Evolutionary conservation across 2,329 filamentous ascomycete genomes (phyloP), one percentile per base, ranked within the genome.

Genomic region (Xylariaceae sp.): DNA sequence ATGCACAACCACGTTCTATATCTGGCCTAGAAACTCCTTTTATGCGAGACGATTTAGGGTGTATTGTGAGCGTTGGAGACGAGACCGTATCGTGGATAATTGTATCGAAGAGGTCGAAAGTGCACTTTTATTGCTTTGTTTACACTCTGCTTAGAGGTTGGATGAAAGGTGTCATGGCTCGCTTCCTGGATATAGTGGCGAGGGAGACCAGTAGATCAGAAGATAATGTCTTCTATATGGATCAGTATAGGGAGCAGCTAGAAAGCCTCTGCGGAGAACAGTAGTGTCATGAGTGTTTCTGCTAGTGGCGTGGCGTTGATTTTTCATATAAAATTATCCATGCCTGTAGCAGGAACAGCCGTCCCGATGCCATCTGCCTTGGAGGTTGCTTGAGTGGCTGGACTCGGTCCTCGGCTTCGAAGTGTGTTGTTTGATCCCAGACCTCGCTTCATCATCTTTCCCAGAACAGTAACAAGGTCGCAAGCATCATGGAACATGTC

Each of bases 401-500:
- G 59, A 49, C 56, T 61, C 14, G 53, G 58, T 19, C 54, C 54
- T 34, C 59, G 39, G 21, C 48, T 58, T 24, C 46, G 49, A n/a
- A 55, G 44, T 4, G 62, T 34, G 23, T 59, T 53, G 21, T 41
- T 56, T 2, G 75, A 73, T 4, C 74, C 77, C 3, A 86, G 71
- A 1, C 89, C 89, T 46, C 92, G 84, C 75, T 90, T 93, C 83
- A 93, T 91, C 87, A 97, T 95, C 69, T 88, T 91, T 6, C 91
- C 92, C 1, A 98, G 75, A 0, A 95, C 87, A 1, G 90, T 89
- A 7, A 98, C 93, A 11, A 97, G 82, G 68, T 94, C 90, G 56
- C 92, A 92, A 0, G 93, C 92, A 73, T 98, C 95, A 63, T 90
- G 86, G 71, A 97, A 99, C 79, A 95, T 96, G 65, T 96, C 92